These are phyloP conservation scores for Fusarium sp. DNA, from an alignment of 2,329 filamentous ascomycete genomes.

Conservation along the genomic window DNA sequence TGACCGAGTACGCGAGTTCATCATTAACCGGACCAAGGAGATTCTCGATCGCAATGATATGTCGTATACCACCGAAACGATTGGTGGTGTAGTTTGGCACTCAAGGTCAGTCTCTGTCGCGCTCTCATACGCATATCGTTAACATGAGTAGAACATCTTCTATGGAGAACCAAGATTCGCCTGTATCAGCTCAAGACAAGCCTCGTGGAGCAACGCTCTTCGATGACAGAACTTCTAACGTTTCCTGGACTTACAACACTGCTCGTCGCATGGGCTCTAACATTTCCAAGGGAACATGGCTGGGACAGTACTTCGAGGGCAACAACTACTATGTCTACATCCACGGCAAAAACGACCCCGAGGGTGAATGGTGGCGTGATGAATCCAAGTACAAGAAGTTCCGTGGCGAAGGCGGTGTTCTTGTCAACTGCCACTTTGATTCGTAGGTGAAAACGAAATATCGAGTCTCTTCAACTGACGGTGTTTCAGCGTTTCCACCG, in stretches of 20 bases:
- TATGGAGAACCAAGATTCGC: background rate
- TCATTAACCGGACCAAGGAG: slow-evolving; percentile 74
- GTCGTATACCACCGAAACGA: slow-evolving; percentile 54
- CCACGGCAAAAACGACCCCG: slow-evolving; percentile 78
- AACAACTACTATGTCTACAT: slow-evolving; percentile 94
- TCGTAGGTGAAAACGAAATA: slow-evolving; percentile 53
- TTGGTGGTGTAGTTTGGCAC: slow-evolving; percentile 45
- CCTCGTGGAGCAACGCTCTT: slow-evolving; percentile 69
- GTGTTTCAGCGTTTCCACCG: slow-evolving; percentile 78
- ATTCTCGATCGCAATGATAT: slow-evolving; percentile 73
- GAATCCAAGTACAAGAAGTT: slow-evolving; percentile 53
- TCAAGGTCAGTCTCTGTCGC: slow-evolving; percentile 31
- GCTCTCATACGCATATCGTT: background rate
- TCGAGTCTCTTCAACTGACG: slow-evolving; percentile 22
- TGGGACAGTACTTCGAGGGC: slow-evolving; percentile 85
- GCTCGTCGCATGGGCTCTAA: slow-evolving; percentile 25
- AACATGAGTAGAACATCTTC: slow-evolving; percentile 16
- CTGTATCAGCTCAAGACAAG: background rate
- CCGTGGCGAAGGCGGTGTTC: slow-evolving; percentile 75
- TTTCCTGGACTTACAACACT: slow-evolving; percentile 64
- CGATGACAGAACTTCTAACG: slow-evolving; percentile 81
- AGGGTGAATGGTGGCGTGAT: slow-evolving; percentile 76
- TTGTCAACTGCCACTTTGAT: slow-evolving; percentile 96
- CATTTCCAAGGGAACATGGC: slow-evolving; percentile 41
- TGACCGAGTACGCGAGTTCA: slow-evolving; percentile 79